Base-by-base conservation (phyloP, 805 yeast genomes). In the Pichia nanzhaoensis region DNA sequence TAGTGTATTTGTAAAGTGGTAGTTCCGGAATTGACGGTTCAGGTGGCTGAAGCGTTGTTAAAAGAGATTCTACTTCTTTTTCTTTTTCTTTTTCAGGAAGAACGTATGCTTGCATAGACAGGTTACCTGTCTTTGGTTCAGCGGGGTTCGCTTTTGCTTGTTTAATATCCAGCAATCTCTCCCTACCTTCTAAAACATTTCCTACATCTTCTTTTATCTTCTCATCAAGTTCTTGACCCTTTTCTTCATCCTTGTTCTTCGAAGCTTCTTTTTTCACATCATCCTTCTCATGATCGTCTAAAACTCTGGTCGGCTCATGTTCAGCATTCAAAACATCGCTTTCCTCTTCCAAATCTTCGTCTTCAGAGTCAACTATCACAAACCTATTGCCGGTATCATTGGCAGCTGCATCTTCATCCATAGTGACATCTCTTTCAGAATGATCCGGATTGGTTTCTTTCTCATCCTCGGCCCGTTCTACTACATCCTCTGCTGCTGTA, bases 1-100 rank as follows among this genome's bases (percentile, higher is more conserved):
- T 36, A 19, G 37, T 32, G 22, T 50, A 50, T 34, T 42, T 42
- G 24, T 47, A 45, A 17, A 39, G 17, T 20, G 47, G 50, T 16
- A 42, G 37, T 10, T 30, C 40, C 14, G 22, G 5, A 35, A 21
- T 27, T 18, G 17, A 34, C 8, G 34, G 22, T 22, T 31, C 37
- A n/a, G 20, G 36, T 24, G 16, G 30, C 30, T 18, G 37, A 28
- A 32, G 3, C 4, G 41, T 14, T 9, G 34, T 18, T 12, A 24
- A 24, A 6, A 7, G 18, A 6, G 30, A 27, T 21, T 37, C 16
- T 12, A 24, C 35, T 7, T 30, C n/a, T 22, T 31, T 40, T 13
- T 19, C 19, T 14, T 9, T 18, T 27, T 28, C 20, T 13, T 27
- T 27, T 16, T n/a, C 30, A 21, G 20, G 22, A 9, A 32, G 35